Conservation (phyloP, 805 yeast species). For the Spathaspora sp. region DNA sequence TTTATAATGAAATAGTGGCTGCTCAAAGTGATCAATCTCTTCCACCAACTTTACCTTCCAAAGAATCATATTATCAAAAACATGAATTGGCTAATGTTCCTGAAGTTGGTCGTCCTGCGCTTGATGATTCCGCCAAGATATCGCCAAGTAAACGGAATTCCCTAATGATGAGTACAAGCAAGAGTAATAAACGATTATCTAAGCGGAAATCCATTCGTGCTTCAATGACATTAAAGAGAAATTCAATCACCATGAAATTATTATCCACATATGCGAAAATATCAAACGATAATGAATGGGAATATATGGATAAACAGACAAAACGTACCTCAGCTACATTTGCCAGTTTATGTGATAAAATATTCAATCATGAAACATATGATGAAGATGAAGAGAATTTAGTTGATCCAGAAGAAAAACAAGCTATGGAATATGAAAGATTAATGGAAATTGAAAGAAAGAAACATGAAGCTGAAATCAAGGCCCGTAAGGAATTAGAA, state of each 20-base stretch:
- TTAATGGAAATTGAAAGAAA: conserved; percentile 43
- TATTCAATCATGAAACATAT: conserved; percentile 63
- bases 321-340: conserved; percentile 75
- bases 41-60: conserved; percentile 42
- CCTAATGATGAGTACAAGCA: conserved; percentile 17
- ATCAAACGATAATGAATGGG: conserved; percentile 63
- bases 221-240: conserved; percentile 51
- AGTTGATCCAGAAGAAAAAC: conserved; percentile 40
- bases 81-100: conserved; percentile 1
- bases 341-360: conserved; percentile 73
- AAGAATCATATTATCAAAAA: conserved; percentile 18
- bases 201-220: conserved; percentile 35
- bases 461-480: conserved; percentile 51
- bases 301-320: conserved; percentile 66
- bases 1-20: conserved; percentile 39
- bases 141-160: conserved; percentile 25
- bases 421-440: conserved; percentile 44
- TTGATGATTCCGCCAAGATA: conserved; percentile 27
- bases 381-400: conserved; percentile 47
- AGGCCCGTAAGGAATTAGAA: conserved; percentile 45
- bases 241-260: conserved; percentile 67
- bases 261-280: conserved; percentile 72
- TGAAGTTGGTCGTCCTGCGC: conserved; percentile 15
- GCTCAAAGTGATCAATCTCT: conserved; percentile 27
- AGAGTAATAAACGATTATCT: conserved; percentile 26